Evolutionary conservation across 2,329 filamentous ascomycete genomes (phyloP), one percentile per base, ranked within the genome.

Genomic region (Aspergillus hortae): DNA sequence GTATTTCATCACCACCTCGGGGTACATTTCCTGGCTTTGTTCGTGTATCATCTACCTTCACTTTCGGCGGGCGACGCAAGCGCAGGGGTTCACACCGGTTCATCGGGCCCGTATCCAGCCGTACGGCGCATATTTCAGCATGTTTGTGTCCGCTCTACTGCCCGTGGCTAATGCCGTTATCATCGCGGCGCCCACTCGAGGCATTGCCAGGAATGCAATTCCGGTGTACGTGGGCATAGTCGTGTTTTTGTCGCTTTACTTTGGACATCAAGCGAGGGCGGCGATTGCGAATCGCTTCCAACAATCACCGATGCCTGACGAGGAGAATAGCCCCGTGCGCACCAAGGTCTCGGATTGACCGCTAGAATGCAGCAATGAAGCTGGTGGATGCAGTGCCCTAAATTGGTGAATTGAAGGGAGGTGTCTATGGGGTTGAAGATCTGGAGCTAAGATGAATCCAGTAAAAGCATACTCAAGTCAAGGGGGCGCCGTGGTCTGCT

Each of bases 161-260:
- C 83, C 81, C 6, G 67, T 91, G 2, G 84, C 87, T 58, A 89
- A 89, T 61, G 87, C 87, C 1, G 89, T 91, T 68, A 79, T 84
- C 35, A 80, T 86, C 30, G 90, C 89, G 63, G 84, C 85, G 64
- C 80, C 82, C 0, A 68, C 75, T 17, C 75, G 82, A 19, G 89
- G 83, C 78, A 77, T 74, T 35, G 77, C 77, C 0, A 73, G 77
- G 3, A 76, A 77, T 60, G 90, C 92, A 58, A 65, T 86, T 52
- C 82, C 82, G 0, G 74, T 81, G 0, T 87, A 87, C 61, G 74
- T 85, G 17, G 83, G 83, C n/a, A 78, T 87, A 38, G 80, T 79
- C 0, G 74, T 83, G 33, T 87, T 87, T 62, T 59, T 81, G 11
- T 52, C 70, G 2, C 59, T 86, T 45, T 85, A 82, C 61, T 67